A percentile compares a stretch with the other conserved stretches of the same genome.
phyloP scores from a whole-genome alignment of 2,329 filamentous ascomycete species.

The Passalora sequoiae region DNA sequence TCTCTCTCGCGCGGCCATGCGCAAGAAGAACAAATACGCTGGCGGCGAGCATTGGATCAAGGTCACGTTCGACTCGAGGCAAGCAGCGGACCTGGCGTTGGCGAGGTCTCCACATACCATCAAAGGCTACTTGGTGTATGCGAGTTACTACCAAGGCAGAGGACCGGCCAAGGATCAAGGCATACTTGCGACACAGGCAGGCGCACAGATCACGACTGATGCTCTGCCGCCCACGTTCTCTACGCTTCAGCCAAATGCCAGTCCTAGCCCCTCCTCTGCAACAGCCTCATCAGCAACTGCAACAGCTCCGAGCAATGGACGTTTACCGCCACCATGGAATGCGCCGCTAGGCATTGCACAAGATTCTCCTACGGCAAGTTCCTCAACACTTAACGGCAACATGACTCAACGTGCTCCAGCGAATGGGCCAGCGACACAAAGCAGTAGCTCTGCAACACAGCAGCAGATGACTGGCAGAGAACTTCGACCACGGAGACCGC shows the following conservation, averaged over 20 bases:
- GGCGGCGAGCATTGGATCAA: slow-evolving; percentile 87
- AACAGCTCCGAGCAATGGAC: slow-evolving; percentile 20
- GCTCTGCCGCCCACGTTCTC: slow-evolving; percentile 29
- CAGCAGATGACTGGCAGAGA: too few species aligned
- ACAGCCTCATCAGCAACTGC: slow-evolving; percentile 42
- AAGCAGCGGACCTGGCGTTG: slow-evolving; percentile 46
- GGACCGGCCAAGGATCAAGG: slow-evolving; percentile 41
- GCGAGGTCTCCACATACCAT: slow-evolving; percentile 45
- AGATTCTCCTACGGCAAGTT: slow-evolving; percentile 12
- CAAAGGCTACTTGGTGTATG: slow-evolving; percentile 45
- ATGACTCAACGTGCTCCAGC: background rate
- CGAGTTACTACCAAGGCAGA: slow-evolving; percentile 44
- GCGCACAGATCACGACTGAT: slow-evolving; percentile 28
- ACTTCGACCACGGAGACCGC: too few species aligned
- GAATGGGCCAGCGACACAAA: too few species aligned
- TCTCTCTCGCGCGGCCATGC: slow-evolving; percentile 66
- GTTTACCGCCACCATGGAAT: background rate
- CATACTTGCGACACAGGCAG: slow-evolving; percentile 37
- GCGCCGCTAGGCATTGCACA: slow-evolving; percentile 1
- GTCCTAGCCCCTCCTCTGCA: slow-evolving; percentile 32
- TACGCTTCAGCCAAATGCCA: slow-evolving; percentile 27
- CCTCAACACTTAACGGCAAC: slow-evolving; percentile 8
- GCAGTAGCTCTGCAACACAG: too few species aligned
- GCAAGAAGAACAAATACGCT: slow-evolving; percentile 73
- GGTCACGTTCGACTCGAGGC: slow-evolving; percentile 47